Percentiles rank a stretch among this genome's conserved stretches.
Evolutionary conservation across 2,329 filamentous ascomycete genomes (phyloP).

Genomic region (Sclerotinia trifoliorum): DNA sequence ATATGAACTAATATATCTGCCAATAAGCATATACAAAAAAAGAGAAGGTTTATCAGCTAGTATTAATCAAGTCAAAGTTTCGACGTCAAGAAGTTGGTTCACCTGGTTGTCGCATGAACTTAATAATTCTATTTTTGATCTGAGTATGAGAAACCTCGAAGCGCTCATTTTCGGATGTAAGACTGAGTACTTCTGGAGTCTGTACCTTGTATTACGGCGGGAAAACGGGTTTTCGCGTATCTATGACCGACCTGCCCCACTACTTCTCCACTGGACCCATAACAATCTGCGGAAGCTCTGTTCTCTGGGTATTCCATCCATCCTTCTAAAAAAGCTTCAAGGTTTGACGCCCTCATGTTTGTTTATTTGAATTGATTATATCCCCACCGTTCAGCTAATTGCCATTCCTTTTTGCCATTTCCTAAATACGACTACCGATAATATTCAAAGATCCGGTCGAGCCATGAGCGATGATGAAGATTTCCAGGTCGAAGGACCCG

Average conservation of each 20-base stretch:
- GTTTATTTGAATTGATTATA: neutral
- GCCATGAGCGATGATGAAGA: constrained; percentile 62
- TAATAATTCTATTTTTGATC: neutral
- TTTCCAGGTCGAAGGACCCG: constrained; percentile 54
- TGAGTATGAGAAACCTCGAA: neutral
- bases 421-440: neutral
- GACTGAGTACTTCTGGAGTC: neutral
- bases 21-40: neutral
- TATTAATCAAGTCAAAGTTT: neutral
- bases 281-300: neutral
- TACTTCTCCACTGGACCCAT: neutral
- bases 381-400: neutral
- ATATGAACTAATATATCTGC: neutral
- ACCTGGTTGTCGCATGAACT: constrained; percentile 12
- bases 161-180: neutral
- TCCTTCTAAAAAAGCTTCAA: constrained; percentile 1
- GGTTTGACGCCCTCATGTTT: neutral
- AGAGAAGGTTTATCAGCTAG: neutral
- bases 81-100: neutral
- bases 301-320: neutral
- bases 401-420: neutral
- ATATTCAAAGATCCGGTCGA: neutral
- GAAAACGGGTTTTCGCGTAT: constrained; percentile 5
- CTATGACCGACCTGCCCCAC: neutral
- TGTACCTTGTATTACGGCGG: neutral